A percentile compares a stretch with the other conserved stretches of the same genome.
phyloP scores from a whole-genome alignment of 345 rosid species.

The Nephelium lappaceum region DNA sequence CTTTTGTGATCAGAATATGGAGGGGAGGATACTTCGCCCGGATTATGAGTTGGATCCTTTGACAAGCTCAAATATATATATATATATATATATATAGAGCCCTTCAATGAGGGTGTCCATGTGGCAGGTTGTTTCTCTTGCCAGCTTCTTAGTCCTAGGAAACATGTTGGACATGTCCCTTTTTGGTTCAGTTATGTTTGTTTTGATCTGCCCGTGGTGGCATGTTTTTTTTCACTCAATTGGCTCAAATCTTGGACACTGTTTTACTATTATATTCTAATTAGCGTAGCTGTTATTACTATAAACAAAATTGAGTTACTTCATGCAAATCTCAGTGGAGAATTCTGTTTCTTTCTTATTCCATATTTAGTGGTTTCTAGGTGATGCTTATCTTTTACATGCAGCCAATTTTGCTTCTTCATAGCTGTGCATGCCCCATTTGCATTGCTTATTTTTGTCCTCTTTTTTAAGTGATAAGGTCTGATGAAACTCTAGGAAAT shows the following conservation, averaged over 20 bases:
- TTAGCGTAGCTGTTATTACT: not conserved
- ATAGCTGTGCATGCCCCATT: not conserved
- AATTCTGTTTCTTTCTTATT: not conserved
- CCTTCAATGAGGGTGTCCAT: not conserved
- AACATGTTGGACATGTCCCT: not conserved
- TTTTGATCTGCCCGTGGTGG: not conserved
- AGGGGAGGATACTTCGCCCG: constrained; percentile 31
- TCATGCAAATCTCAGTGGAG: too few relatives aligned
- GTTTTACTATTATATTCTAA: not conserved
- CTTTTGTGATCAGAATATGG: constrained; percentile 20
- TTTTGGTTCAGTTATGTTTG: not conserved
- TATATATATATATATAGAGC: not conserved
- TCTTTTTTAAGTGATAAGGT: too few relatives aligned
- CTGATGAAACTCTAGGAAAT: too few relatives aligned
- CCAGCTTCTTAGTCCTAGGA: constrained; percentile 12
- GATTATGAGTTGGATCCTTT: constrained; percentile 34
- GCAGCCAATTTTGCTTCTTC: not conserved
- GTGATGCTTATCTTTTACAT: not conserved
- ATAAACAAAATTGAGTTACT: too few relatives aligned
- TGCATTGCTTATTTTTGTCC: not conserved
- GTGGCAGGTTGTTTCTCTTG: constrained; percentile 9
- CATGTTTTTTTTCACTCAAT: not conserved
- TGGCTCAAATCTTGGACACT: not conserved
- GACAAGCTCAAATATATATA: constrained; percentile 24
- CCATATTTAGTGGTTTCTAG: not conserved